Base-by-base conservation (phyloP, 257 asterid genomes). In the Solanum pennellii region DNA sequence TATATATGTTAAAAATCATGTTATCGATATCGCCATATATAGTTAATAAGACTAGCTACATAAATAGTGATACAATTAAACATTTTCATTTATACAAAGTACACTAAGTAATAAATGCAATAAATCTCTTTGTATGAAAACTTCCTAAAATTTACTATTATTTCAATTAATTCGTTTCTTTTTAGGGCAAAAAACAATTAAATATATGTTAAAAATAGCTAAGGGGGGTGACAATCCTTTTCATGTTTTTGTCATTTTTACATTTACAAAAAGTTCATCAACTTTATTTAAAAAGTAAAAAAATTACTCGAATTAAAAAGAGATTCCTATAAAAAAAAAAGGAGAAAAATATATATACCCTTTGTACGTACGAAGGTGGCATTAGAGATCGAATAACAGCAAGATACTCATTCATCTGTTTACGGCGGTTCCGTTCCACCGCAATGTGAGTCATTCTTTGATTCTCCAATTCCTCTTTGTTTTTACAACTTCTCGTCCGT, bases 391-490 rank as follows among this genome's bases (percentile, higher is more conserved):
- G 89, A 75, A 92, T 92, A 27, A 90, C 88, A 8, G 92, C 88
- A 80, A 92, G 93, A 37, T 92, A 92, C 73, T 92, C 92, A 83
- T 92, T 92, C 93, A 92, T 92, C 47, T 91, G 93, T 37, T 90
- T 90, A 11, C 93, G 84, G 9, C 93, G 85, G 35, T 91, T 91
- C 3, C 93, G 87, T 60, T 92, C 93, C 47, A 92, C 93, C 29
- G 93, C 90, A 89, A 92, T 90, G 91, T 92, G 93, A 56, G 92
- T 92, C 92, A 92, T 92, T 82, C 93, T 90, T 21, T 92, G 93
- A 25, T 88, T 92, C 88, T 92, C 93, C 82, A 92, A 86, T 65
- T 92, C 93, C 47, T 92, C 92, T 29, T 89, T 89, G 82, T 90
- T 90, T 86, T 92, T 92, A 86, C 90, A 86, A 18, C 88, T 83